Evolutionary conservation across 2,329 filamentous ascomycete species (phyloP).

Genomic region (Remersonia thermophila): DNA sequence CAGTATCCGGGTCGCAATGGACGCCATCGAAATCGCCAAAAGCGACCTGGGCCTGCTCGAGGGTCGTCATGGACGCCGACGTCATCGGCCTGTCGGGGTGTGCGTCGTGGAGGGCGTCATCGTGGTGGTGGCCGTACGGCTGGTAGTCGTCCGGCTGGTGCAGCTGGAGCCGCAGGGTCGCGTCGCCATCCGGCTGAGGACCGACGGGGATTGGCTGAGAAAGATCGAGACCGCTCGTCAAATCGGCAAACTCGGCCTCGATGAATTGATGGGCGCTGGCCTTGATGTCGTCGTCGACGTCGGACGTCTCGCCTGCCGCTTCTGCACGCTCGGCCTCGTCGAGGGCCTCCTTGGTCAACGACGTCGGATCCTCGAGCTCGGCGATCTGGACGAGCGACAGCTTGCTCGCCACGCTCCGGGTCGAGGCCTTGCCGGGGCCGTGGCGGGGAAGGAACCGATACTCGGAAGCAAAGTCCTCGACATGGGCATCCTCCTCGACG

Average conservation of each 20-base stretch:
- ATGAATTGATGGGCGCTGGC: conserved; percentile 25
- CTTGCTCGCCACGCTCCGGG: conserved; percentile 26
- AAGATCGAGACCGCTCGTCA: conserved; percentile 4
- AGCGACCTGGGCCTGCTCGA: conserved; percentile 50
- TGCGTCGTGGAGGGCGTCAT: too few relatives aligned
- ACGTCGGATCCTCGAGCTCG: conserved; percentile 39
- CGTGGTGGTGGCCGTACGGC: conserved; percentile 8
- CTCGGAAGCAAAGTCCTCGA: conserved; percentile 20
- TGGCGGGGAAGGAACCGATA: conserved; percentile 33
- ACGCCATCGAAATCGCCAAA: conserved; percentile 77
- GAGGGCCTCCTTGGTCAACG: conserved; percentile 38
- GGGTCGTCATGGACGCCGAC: conserved; percentile 46
- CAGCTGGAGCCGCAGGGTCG: conserved; percentile 13
- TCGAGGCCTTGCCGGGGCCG: conserved; percentile 40
- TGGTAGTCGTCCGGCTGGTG: conserved; percentile 15
- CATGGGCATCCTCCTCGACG: conserved; percentile 28
- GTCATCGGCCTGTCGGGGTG: conserved; percentile 34
- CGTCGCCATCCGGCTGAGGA: conserved; percentile 1
- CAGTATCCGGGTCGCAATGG: conserved; percentile 49
- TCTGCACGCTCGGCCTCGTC: conserved; percentile 39
- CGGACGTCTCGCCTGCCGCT: conserved; percentile 20
- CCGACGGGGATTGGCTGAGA: conserved; percentile 12
- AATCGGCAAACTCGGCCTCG: conserved; percentile 19
- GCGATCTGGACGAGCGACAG: conserved; percentile 44
- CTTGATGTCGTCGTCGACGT: conserved; percentile 28